Conservation (phyloP, 495 filamentous ascomycete species). For the Neurospora africana region DNA sequence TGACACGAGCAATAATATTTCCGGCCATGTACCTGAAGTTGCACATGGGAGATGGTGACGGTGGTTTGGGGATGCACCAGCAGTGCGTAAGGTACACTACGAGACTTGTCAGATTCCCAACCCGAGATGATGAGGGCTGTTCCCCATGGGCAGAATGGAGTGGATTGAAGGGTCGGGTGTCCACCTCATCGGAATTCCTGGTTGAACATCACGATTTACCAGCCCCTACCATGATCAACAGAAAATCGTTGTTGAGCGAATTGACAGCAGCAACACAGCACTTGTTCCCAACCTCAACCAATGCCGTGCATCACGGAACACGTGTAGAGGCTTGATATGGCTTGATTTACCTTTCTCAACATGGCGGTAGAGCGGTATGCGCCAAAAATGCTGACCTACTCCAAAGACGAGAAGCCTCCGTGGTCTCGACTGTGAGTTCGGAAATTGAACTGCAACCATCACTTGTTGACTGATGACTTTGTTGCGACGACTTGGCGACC, state of each 20-base stretch:
- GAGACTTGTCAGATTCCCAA: not conserved
- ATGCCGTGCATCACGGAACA: not conserved
- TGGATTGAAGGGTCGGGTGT: not conserved
- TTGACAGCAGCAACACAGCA: not conserved
- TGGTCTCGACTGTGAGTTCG: not conserved
- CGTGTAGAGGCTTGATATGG: not conserved
- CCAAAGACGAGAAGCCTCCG: not conserved
- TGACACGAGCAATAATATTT: not conserved
- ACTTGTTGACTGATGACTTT: not conserved
- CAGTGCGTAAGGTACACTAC: not conserved
- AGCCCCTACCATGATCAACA: not conserved
- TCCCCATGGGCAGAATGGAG: not conserved
- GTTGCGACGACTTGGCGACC: not conserved
- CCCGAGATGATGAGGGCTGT: not conserved
- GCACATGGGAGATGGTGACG: not conserved
- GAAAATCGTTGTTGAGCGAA: not conserved
- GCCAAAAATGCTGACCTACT: not conserved
- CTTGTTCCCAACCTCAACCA: not conserved
- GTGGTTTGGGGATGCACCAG: not conserved
- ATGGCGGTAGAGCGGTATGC: not conserved
- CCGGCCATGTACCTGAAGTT: not conserved
- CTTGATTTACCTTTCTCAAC: not conserved
- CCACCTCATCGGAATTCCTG: not conserved
- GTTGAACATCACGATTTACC: not conserved
- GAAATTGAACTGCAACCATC: not conserved